A percentile compares a stretch with the other conserved stretches of the same genome.
These are phyloP conservation scores for Nemophila menziesii DNA, from an alignment of 257 asterid species.

Conservation along the genomic window DNA sequence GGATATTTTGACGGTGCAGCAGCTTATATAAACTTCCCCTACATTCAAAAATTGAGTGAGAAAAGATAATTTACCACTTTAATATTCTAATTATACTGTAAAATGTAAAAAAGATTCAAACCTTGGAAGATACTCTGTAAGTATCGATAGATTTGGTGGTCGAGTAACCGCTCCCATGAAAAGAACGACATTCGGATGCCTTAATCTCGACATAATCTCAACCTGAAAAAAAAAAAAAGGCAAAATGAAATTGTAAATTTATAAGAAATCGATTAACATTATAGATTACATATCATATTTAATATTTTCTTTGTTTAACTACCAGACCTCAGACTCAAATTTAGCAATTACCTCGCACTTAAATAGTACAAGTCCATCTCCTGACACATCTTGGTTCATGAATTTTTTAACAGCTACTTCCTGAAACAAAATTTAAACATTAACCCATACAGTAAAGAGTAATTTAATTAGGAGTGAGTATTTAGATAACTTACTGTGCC, in stretches of 20 bases:
- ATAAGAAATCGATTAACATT: not conserved
- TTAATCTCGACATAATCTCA: constrained; percentile 87
- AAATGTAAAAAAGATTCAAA: constrained; percentile 19
- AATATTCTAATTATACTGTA: not conserved
- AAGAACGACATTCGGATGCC: constrained; percentile 96
- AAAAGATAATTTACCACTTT: not conserved
- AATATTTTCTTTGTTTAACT: not conserved
- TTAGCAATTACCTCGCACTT: constrained; percentile 64
- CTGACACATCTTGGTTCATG: constrained; percentile 94
- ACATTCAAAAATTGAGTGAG: constrained; percentile 14
- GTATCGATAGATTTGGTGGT: constrained; percentile 90
- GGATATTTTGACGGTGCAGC: constrained; percentile 66
- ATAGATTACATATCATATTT: not conserved
- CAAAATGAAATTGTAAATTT: constrained; percentile 1
- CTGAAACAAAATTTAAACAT: constrained; percentile 34
- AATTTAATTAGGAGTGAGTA: not conserved
- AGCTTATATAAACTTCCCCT: constrained; percentile 95
- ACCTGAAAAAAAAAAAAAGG: constrained; percentile 35
- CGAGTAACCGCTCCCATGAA: constrained; percentile 96
- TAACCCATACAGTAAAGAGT: constrained; percentile 2
- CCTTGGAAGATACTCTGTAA: constrained; percentile 96
- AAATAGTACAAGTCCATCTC: constrained; percentile 80
- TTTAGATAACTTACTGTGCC: constrained; percentile 59
- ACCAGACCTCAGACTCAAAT: not conserved
- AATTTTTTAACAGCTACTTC: constrained; percentile 97